A percentile compares a stretch with the other conserved stretches of the same genome.
phyloP scores from a whole-genome alignment of 2,329 filamentous ascomycete species.

The Fusarium sp. region DNA sequence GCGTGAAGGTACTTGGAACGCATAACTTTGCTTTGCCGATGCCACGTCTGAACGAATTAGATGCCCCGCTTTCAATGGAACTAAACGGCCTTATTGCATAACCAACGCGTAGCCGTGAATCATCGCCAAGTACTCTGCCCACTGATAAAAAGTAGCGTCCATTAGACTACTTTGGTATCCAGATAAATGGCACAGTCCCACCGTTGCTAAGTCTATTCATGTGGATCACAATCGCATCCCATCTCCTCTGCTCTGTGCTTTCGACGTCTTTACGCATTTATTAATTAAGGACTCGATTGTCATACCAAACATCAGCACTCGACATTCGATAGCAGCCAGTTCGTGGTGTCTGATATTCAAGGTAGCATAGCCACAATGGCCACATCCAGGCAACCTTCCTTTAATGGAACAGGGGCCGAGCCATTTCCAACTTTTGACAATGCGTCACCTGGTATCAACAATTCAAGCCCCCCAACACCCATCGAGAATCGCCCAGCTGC shows the following conservation, averaged over 20 bases:
- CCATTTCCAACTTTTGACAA: constrained; percentile 43
- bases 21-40: background rate
- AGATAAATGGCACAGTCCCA: constrained; percentile 26
- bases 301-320: constrained; percentile 4
- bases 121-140: constrained; percentile 1
- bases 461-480: constrained; percentile 12
- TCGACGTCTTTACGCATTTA: background rate
- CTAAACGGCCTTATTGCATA: background rate
- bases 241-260: background rate
- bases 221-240: constrained; percentile 25
- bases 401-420: constrained; percentile 35
- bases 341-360: constrained; percentile 5
- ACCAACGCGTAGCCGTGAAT: background rate
- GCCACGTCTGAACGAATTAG: background rate
- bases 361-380: constrained; percentile 29
- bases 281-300: background rate
- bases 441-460: constrained; percentile 31
- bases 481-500: constrained; percentile 41
- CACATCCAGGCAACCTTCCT: constrained; percentile 25
- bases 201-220: constrained; percentile 24
- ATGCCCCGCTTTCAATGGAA: background rate
- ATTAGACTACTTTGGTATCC: constrained; percentile 14
- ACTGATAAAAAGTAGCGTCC: constrained; percentile 1
- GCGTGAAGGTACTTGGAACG: constrained; percentile 5
- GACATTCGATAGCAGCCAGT: background rate